A percentile compares a stretch with the other conserved stretches of the same genome.
phyloP scores from a whole-genome alignment of 257 asterid species.

The Voacanga thouarsii region DNA sequence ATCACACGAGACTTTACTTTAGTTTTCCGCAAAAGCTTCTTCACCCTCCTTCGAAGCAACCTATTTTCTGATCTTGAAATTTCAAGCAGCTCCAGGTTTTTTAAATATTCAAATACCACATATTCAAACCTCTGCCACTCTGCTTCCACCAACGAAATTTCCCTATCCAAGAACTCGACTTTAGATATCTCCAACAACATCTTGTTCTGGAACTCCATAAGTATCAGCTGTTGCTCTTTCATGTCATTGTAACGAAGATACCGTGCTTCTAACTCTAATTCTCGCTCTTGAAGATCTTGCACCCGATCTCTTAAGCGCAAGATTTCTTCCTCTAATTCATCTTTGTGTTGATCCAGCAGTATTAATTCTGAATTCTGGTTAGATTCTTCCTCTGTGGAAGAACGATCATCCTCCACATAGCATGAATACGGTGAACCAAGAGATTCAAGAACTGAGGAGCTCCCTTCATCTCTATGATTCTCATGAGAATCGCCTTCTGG shows the following conservation, averaged over 20 bases:
- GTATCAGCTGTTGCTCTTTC: conserved; percentile 41
- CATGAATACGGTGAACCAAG: conserved; percentile 24
- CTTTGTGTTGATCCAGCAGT: background rate
- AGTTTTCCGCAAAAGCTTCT: conserved; percentile 38
- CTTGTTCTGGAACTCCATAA: conserved; percentile 42
- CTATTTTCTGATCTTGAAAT: conserved; percentile 39
- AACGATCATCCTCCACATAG: conserved; percentile 10
- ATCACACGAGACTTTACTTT: conserved; percentile 21
- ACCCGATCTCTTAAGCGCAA: conserved; percentile 22
- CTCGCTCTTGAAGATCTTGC: conserved; percentile 31
- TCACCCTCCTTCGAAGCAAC: conserved; percentile 38
- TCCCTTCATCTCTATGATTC: conserved; percentile 18
- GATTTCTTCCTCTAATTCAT: conserved; percentile 29
- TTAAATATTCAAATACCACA: conserved; percentile 28
- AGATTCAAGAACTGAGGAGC: conserved; percentile 25
- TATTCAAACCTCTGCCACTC: conserved; percentile 38
- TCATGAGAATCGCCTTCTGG: conserved; percentile 18
- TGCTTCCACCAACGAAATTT: conserved; percentile 30
- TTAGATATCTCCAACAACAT: conserved; percentile 36
- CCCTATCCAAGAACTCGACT: conserved; percentile 36
- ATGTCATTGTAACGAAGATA: conserved; percentile 36
- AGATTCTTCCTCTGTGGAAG: conserved; percentile 6
- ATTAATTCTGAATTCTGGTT: conserved; percentile 3
- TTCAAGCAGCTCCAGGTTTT: conserved; percentile 30
- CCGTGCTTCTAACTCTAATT: conserved; percentile 30